A percentile compares a stretch with the other conserved stretches of the same genome.
phyloP scores from a whole-genome alignment of 192 early-diverging fungal species.

The Dissophora globulifera region DNA sequence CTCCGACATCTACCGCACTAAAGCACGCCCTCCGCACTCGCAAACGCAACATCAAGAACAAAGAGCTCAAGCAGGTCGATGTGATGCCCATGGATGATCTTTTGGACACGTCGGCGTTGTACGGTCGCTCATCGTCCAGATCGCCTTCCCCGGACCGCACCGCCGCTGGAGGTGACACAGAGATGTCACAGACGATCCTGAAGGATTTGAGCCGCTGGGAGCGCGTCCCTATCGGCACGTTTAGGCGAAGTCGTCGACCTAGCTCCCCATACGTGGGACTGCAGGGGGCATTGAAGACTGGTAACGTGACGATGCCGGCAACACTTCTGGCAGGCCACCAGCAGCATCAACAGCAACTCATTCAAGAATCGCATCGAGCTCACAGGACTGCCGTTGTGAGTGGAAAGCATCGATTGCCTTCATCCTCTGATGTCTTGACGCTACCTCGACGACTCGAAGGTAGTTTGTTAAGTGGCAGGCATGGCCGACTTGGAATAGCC shows the following conservation, averaged over 20 bases:
- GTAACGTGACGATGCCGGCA: constrained; percentile 49
- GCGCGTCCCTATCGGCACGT: constrained; percentile 63
- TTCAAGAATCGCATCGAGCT: constrained; percentile 19
- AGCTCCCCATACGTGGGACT: constrained; percentile 49
- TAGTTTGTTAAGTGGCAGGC: neutral
- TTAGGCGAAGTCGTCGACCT: constrained; percentile 50
- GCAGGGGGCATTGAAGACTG: constrained; percentile 46
- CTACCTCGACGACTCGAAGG: neutral
- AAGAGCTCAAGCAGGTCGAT: constrained; percentile 15
- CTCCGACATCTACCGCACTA: neutral
- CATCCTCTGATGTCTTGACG: constrained; percentile 9
- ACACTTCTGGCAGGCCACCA: constrained; percentile 32
- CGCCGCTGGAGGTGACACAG: constrained; percentile 13
- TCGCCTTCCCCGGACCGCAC: constrained; percentile 56
- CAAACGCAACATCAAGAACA: constrained; percentile 28
- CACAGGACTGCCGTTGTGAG: constrained; percentile 2
- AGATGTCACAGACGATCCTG: constrained; percentile 32
- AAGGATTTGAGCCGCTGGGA: constrained; percentile 63
- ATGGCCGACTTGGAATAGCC: no score
- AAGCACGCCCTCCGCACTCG: neutral
- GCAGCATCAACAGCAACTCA: constrained; percentile 18
- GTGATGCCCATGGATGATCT: constrained; percentile 62
- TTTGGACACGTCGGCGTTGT: constrained; percentile 60
- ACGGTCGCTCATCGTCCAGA: constrained; percentile 52
- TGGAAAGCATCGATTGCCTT: constrained; percentile 14